Evolutionary conservation across 2,329 filamentous ascomycete species (phyloP).

Genomic region (Xylaria multiplex): DNA sequence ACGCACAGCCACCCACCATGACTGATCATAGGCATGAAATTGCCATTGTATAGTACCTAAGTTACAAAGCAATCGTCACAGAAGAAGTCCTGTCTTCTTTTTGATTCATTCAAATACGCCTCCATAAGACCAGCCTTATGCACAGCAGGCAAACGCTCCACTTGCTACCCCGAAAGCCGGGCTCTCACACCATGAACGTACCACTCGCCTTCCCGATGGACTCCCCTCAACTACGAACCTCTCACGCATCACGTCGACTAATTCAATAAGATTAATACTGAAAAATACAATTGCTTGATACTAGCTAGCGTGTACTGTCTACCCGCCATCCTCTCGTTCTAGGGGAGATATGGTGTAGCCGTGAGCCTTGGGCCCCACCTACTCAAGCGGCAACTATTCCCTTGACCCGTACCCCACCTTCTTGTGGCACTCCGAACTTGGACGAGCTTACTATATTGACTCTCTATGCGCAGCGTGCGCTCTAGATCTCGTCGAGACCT

Average conservation of each 20-base stretch:
- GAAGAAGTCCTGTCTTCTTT: too few species aligned
- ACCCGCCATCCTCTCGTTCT: slow-evolving; percentile 38
- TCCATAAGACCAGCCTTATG: background rate
- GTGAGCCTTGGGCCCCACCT: slow-evolving; percentile 16
- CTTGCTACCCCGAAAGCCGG: background rate
- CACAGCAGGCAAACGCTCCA: background rate
- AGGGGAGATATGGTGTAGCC: slow-evolving; percentile 8
- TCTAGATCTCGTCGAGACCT: background rate
- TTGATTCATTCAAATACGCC: background rate
- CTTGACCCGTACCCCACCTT: slow-evolving; percentile 1
- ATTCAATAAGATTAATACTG: slow-evolving; percentile 1
- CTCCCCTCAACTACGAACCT: background rate
- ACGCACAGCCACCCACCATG: slow-evolving; percentile 23
- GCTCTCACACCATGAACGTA: background rate
- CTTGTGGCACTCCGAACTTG: slow-evolving; percentile 1
- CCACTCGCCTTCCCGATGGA: background rate
- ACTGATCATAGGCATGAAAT: background rate
- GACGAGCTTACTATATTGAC: slow-evolving; percentile 15
- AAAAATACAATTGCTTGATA: slow-evolving; percentile 40
- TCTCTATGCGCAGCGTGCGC: background rate
- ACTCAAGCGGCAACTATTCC: slow-evolving; percentile 23
- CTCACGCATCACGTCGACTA: slow-evolving; percentile 12
- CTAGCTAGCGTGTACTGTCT: slow-evolving; percentile 47
- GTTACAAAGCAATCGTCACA: too few species aligned
- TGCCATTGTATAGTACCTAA: too few species aligned